Percentiles rank a stretch among this genome's conserved stretches.
These are phyloP conservation scores for Kodamaea fungicola DNA, from an alignment of 1,139 yeast species.

Conservation along the genomic window DNA sequence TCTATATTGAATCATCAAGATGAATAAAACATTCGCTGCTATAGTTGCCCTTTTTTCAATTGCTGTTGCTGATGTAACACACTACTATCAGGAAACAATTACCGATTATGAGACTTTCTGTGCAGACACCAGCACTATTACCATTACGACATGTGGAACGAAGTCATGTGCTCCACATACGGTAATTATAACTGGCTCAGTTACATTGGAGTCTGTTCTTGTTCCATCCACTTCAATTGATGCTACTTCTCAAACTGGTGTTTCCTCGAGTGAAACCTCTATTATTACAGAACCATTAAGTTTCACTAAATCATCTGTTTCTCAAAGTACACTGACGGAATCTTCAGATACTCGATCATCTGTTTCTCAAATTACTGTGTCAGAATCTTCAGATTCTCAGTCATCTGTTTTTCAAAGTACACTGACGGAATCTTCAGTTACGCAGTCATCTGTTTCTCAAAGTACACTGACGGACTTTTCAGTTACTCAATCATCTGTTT, in stretches of 20 bases:
- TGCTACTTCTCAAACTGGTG: background rate
- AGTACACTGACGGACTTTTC: too few relatives aligned
- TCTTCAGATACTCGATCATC: too few relatives aligned
- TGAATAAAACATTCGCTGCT: background rate
- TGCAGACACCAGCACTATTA: conserved; percentile 1
- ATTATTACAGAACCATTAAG: too few relatives aligned
- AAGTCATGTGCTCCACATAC: background rate
- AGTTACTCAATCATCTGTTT: too few relatives aligned
- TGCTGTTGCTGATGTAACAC: background rate
- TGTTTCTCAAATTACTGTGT: too few relatives aligned
- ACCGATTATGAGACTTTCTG: conserved; percentile 1
- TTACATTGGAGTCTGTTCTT: background rate
- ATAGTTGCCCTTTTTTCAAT: background rate
- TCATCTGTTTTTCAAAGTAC: too few relatives aligned
- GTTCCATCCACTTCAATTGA: background rate
- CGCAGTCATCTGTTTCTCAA: too few relatives aligned
- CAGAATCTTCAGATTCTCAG: too few relatives aligned
- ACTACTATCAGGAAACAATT: conserved; percentile 1
- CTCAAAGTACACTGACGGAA: too few relatives aligned
- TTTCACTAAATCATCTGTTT: too few relatives aligned
- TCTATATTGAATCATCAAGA: background rate
- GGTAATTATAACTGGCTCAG: background rate
- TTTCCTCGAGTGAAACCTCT: background rate
- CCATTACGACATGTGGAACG: conserved; percentile 2
- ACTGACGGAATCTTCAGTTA: too few relatives aligned